phyloP scores from a whole-genome alignment of 2,329 filamentous ascomycete genomes.

The Sporothrix globosa region DNA sequence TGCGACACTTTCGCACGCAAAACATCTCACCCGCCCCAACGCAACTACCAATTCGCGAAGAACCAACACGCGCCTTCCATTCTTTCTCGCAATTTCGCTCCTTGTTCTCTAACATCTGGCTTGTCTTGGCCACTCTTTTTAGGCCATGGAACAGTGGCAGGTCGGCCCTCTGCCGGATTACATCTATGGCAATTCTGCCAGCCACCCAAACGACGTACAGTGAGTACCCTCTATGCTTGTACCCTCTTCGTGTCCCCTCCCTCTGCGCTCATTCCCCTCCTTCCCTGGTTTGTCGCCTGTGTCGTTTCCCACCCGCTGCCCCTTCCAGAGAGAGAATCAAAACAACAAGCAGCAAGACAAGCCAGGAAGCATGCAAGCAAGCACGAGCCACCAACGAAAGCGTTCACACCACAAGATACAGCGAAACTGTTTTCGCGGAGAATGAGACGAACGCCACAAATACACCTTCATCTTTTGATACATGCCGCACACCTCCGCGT shows the following conservation, averaged over 20 bases:
- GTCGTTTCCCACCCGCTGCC: not conserved
- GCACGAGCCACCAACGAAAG: not conserved
- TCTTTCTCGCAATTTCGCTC: conserved; percentile 5
- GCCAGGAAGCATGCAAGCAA: not conserved
- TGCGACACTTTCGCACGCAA: conserved; percentile 1
- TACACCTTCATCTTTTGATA: not conserved
- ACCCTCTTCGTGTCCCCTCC: conserved; percentile 39
- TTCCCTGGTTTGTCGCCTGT: not conserved
- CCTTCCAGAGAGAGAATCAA: not conserved
- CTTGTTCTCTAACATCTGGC: conserved; percentile 9
- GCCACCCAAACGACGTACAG: conserved; percentile 61
- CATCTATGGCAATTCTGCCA: conserved; percentile 59
- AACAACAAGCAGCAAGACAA: not conserved
- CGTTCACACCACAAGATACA: not conserved
- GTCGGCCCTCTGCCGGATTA: conserved; percentile 64
- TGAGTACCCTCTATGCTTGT: conserved; percentile 52
- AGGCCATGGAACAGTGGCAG: conserved; percentile 66
- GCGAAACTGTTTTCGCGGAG: not conserved
- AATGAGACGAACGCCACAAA: not conserved
- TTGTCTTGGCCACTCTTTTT: conserved; percentile 25
- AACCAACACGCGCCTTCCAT: not conserved
- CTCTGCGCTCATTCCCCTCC: conserved; percentile 25
- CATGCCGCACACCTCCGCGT: not conserved
- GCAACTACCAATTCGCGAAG: not conserved
- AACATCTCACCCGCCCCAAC: not conserved